Evolutionary conservation across 805 yeast genomes (phyloP), one percentile per base, ranked within the genome.

Genomic region (Vanderwaltozyma verrucispora): DNA sequence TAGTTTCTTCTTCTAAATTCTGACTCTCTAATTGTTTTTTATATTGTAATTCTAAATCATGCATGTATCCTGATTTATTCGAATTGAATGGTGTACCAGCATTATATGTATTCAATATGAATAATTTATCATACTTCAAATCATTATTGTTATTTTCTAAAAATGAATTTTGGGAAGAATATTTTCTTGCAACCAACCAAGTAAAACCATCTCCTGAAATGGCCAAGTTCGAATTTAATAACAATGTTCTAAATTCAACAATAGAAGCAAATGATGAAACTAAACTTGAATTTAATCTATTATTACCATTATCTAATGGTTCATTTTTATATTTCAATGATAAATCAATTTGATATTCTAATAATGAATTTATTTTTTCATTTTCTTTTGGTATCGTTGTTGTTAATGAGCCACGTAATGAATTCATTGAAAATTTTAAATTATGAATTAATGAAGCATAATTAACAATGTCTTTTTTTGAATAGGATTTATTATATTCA

Each of bases 181-280:
- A 44, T 38, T 56, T 53, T 42, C 67, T 62, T 9, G 89, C 94
- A 17, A 87, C 79, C 15, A 92, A 65, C 92, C 96, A 92, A 10
- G 88, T 82, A 60, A 71, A 77, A 3, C 98, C 98, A 59, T 85
- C 89, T 35, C 97, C 96, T 43, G 80, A 75, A 43, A 86, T 73
- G 4, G 80, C 71, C 35, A 67, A 62, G 10, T 89, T 85, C 1
- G 92, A 76, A 40, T 74, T 72, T 41, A 83, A 53, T 31, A 92
- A 59, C 33, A 84, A 68, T 1, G 82, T 74, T 48, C 81, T 71
- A 55, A 92, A 79, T 55, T 86, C 94, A 13, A 71, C 74, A 9
- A 85, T 44, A 0, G 88, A 76, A 6, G 95, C 95, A 60, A 87
- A 87, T 2, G 80, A 72, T 30, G 67, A 63, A 16, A 62, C 60